Evolutionary conservation across 1,284 basidiomycete species (phyloP).

Genomic region (Cystobasidium sp.): DNA sequence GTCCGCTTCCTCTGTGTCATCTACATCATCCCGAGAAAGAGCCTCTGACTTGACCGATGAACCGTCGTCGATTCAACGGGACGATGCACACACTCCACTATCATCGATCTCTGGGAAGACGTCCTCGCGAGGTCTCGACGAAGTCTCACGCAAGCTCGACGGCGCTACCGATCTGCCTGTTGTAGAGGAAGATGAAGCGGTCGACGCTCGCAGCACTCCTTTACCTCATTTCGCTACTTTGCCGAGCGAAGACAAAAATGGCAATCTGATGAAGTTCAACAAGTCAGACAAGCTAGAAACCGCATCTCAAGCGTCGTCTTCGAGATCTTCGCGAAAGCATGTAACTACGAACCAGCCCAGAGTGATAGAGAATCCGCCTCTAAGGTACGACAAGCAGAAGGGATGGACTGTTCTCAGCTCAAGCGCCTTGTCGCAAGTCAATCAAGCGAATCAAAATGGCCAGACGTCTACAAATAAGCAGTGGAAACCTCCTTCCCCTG

Average conservation of each 20-base stretch:
- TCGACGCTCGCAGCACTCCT: conserved; percentile 9
- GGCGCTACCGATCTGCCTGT: conserved; percentile 7
- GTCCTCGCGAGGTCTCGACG: conserved; percentile 1
- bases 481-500: conserved; percentile 12
- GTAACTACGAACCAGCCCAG: neutral
- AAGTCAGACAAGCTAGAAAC: neutral
- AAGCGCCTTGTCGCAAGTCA: neutral
- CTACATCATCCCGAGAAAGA: conserved; percentile 15
- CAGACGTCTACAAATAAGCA: neutral
- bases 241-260: neutral
- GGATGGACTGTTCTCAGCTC: conserved; percentile 25
- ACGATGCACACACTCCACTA: conserved; percentile 23
- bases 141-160: neutral
- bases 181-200: conserved; percentile 9
- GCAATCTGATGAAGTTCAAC: neutral
- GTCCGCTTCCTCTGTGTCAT: conserved; percentile 25
- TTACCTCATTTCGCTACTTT: conserved; percentile 5
- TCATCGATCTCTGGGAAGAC: conserved; percentile 15
- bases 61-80: neutral
- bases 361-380: conserved; percentile 23
- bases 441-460: neutral
- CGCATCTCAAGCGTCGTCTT: neutral
- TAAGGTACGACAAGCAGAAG: conserved; percentile 22
- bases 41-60: conserved; percentile 21
- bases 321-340: conserved; percentile 6